Conservation (phyloP, 495 filamentous ascomycete species). For the Xylona heveae region DNA sequence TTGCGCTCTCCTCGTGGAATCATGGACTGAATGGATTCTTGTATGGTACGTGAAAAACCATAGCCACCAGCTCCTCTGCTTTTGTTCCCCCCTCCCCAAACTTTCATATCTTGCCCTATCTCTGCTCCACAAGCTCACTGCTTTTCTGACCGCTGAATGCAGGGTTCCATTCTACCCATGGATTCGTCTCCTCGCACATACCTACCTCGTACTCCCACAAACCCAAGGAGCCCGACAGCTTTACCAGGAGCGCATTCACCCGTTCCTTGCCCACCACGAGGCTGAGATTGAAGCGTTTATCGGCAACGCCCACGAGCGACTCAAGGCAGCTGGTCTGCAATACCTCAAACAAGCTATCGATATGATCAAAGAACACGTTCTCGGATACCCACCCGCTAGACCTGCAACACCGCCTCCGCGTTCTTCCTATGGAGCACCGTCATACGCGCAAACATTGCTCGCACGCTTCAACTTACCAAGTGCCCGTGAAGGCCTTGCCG, state of each 20-base stretch:
- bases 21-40: constrained; percentile 68
- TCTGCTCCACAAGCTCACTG: not conserved
- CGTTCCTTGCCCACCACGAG: constrained; percentile 77
- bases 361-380: constrained; percentile 44
- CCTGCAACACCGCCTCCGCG: constrained; percentile 26
- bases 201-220: constrained; percentile 94
- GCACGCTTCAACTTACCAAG: constrained; percentile 68
- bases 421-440: constrained; percentile 18
- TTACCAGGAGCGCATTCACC: constrained; percentile 70
- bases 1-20: constrained; percentile 62
- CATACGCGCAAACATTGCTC: constrained; percentile 62
- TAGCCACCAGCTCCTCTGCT: not conserved
- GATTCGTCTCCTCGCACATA: constrained; percentile 67
- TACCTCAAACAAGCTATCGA: constrained; percentile 70
- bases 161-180: constrained; percentile 91
- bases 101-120: not conserved
- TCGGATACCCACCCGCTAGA: constrained; percentile 32
- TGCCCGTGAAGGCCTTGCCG: constrained; percentile 20
- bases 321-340: constrained; percentile 53
- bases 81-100: constrained; percentile 1
- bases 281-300: constrained; percentile 79
- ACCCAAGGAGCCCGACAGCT: constrained; percentile 73
- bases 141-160: not conserved
- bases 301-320: constrained; percentile 55
- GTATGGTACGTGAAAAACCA: constrained; percentile 32